A percentile compares a stretch with the other conserved stretches of the same genome.
Conservation (phyloP, 2,329 filamentous ascomycete genomes). For the Aspergillus quadrilineatus region DNA sequence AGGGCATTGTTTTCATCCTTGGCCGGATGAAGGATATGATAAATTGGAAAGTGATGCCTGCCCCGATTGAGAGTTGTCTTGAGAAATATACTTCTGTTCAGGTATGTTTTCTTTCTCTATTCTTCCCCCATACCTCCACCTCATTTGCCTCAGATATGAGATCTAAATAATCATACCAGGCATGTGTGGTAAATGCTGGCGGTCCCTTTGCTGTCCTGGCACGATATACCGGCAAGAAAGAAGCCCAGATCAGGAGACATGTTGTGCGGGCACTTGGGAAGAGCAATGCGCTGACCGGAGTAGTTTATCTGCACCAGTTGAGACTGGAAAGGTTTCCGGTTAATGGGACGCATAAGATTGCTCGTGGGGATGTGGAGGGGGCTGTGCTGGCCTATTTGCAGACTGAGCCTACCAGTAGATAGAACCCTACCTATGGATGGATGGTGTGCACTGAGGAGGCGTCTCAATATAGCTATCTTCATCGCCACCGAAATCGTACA, state of each 20-base stretch:
- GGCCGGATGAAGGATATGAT: slow-evolving; percentile 1
- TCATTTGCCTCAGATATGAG: neutral
- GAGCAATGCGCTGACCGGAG: neutral
- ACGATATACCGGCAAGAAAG: neutral
- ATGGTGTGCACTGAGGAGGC: no score
- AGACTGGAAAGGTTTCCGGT: neutral
- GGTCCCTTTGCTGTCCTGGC: neutral
- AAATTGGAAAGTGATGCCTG: neutral
- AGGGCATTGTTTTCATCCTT: neutral
- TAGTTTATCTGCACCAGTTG: neutral
- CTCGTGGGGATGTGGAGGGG: neutral
- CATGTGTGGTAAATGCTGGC: neutral
- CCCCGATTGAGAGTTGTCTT: slow-evolving; percentile 1
- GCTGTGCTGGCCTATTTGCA: neutral
- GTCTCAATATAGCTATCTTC: no score
- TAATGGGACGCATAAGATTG: slow-evolving; percentile 3
- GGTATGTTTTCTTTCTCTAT: neutral
- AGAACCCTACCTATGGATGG: no score
- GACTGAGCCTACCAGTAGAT: neutral
- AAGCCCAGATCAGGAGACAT: neutral
- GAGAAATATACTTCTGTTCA: neutral
- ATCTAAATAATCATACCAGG: neutral
- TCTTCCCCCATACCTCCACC: no score
- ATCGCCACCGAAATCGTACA: no score
- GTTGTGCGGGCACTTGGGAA: neutral